Percentiles rank a stretch among this genome's conserved stretches.
Conservation (phyloP, 768 basidiomycete genomes). For the Mycena rosella region DNA sequence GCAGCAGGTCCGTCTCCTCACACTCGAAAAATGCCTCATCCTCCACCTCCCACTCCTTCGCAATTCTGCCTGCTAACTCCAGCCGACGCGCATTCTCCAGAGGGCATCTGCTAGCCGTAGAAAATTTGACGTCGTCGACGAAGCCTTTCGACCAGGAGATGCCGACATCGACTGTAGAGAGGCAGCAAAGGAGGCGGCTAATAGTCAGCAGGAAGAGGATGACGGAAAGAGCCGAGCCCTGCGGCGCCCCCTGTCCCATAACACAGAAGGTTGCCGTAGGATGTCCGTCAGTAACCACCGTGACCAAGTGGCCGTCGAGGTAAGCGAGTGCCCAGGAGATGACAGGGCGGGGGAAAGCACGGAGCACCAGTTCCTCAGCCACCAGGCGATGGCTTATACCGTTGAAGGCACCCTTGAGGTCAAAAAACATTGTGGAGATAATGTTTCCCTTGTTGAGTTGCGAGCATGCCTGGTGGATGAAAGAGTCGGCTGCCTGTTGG, state of each 20-base stretch:
- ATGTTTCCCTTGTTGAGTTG: neutral
- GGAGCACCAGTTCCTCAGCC: neutral
- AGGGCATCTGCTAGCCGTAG: neutral
- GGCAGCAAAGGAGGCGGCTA: too few species aligned
- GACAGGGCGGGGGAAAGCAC: neutral
- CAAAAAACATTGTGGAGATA: neutral
- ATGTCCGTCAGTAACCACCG: neutral
- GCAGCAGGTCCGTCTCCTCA: neutral
- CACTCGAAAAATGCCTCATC: neutral
- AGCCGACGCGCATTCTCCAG: neutral
- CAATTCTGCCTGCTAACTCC: neutral
- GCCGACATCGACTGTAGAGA: neutral
- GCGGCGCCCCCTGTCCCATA: too few species aligned
- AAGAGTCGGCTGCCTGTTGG: neutral
- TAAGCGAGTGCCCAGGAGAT: neutral
- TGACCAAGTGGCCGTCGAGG: slow-evolving; percentile 8
- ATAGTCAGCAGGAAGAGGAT: too few species aligned
- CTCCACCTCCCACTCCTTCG: slow-evolving; percentile 2
- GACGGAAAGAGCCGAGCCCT: too few species aligned
- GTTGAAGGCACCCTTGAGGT: slow-evolving; percentile 13
- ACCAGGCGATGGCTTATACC: neutral
- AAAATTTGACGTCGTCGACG: neutral
- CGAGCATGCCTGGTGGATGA: neutral
- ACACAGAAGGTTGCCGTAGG: too few species aligned
- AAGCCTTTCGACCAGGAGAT: neutral